Evolutionary conservation across 176 grass and related monocot genomes (phyloP), one percentile per base, ranked within the genome.

Genomic region (Phragmites australis): DNA sequence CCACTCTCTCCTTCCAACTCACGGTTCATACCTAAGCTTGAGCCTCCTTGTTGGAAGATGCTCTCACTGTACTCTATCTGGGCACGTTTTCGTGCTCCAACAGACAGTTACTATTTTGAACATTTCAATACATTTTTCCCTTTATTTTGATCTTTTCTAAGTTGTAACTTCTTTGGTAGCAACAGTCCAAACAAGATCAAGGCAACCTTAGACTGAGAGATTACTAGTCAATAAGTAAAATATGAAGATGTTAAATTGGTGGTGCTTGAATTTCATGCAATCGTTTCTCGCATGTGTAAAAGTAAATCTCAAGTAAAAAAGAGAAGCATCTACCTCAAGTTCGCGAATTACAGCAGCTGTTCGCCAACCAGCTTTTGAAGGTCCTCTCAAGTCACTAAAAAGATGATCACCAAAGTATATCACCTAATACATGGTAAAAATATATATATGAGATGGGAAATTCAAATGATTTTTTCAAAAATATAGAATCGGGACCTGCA

Each of bases 381-480:
- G 92, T 34, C 96, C 93, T 95, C 90, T 99, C 77, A 99, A 90
- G 72, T 98, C 96, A 32, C 92, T 98, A 16, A 98, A 87, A 59
- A 98, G 88, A 86, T 98, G 96, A 68, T 98, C 96, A 61, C 96
- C 96, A 83, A 98, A 98, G 81, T 98, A 98, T 86, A 98, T 98
- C 13, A 98, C 96, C 96, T 95, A 90, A 49, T 17, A 54, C 18
- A 82, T 73, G 18, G 43, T 29, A 48, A 83, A 79, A 75, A 48
- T n/a, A n/a, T n/a, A n/a, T n/a, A 87, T 13, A 2, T 48, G 6
- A 30, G 60, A 89, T 72, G 44, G 61, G 43, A 84, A 39, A 84
- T 53, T 70, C 17, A 44, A 55, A 70, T 43, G 13, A 21, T 19
- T 55, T 0, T 26, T 62, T 62, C 26, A 14, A 11, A 54, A 83